Evolutionary conservation across 805 yeast genomes (phyloP).

Genomic region (Saccharomyces jurei): DNA sequence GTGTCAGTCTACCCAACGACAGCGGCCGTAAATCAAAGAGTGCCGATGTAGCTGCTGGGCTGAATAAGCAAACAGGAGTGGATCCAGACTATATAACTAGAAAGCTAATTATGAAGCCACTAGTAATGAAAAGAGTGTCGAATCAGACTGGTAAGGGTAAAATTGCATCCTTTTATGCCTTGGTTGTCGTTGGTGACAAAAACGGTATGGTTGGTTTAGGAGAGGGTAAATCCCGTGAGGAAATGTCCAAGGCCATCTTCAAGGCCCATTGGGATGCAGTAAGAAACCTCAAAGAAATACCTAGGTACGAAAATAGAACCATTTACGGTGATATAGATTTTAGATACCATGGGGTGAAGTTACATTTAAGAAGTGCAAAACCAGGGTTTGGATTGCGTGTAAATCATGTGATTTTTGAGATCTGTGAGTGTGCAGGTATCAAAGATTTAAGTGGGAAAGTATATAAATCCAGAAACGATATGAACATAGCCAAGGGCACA

Average conservation of each 20-base stretch:
- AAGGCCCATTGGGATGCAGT: slow-evolving; percentile 94
- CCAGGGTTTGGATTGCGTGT: slow-evolving; percentile 92
- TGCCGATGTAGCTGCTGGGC: slow-evolving; percentile 39
- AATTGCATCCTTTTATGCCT: slow-evolving; percentile 68
- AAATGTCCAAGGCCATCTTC: slow-evolving; percentile 61
- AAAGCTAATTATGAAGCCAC: slow-evolving; percentile 53
- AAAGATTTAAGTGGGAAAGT: slow-evolving; percentile 88
- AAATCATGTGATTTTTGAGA: slow-evolving; percentile 80
- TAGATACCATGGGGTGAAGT: slow-evolving; percentile 79
- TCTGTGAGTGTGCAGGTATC: slow-evolving; percentile 89
- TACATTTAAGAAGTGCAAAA: slow-evolving; percentile 78
- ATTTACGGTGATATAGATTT: slow-evolving; percentile 74
- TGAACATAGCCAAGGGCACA: slow-evolving; percentile 89
- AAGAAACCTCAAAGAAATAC: slow-evolving; percentile 70
- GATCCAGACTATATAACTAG: slow-evolving; percentile 49
- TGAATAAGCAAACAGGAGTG: slow-evolving; percentile 59
- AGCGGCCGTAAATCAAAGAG: slow-evolving; percentile 17
- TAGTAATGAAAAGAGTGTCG: slow-evolving; percentile 71
- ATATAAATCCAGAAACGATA: slow-evolving; percentile 84
- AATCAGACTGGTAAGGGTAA: slow-evolving; percentile 92
- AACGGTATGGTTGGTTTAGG: slow-evolving; percentile 94
- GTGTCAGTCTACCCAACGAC: slow-evolving; percentile 14
- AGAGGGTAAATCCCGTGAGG: slow-evolving; percentile 82
- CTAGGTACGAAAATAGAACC: slow-evolving; percentile 87
- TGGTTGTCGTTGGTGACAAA: slow-evolving; percentile 86